These are phyloP conservation scores for Inga oerstediana DNA, from an alignment of 306 rosid species.

Conservation along the genomic window DNA sequence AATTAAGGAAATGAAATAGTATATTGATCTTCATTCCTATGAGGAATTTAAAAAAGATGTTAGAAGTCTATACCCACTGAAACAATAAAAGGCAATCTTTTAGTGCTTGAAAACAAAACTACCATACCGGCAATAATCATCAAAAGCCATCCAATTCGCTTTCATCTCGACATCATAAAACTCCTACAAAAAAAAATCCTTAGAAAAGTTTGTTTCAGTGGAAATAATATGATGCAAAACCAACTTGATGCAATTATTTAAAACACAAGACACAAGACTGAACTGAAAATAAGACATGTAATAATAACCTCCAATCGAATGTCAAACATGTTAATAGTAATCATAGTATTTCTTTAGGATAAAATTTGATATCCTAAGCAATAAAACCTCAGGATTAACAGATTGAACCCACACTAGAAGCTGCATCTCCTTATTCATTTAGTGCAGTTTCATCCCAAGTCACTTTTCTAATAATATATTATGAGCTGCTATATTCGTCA, in stretches of 20 bases:
- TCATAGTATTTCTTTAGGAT: neutral
- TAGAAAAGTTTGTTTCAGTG: conserved; percentile 16
- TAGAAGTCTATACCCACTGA: conserved; percentile 24
- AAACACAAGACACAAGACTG: neutral
- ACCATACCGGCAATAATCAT: conserved; percentile 74
- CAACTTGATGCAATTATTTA: neutral
- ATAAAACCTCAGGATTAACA: neutral
- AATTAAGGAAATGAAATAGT: neutral
- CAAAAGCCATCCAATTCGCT: conserved; percentile 71
- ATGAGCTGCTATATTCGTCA: neutral
- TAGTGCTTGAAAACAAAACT: conserved; percentile 30
- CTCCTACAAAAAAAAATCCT: conserved; percentile 44
- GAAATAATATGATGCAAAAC: conserved; percentile 10
- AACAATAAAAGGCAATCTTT: conserved; percentile 14
- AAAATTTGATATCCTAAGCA: neutral
- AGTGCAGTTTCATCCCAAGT: neutral
- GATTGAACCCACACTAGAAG: neutral
- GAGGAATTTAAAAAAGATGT: conserved; percentile 18
- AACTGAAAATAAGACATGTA: neutral
- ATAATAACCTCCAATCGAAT: conserved; percentile 1
- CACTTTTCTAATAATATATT: neutral
- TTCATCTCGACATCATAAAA: conserved; percentile 61
- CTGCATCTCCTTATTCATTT: neutral
- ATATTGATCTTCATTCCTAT: neutral
- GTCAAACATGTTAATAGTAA: neutral